Conservation (phyloP, 2,329 filamentous ascomycete species). For the Fusarium pseudonygamai region DNA sequence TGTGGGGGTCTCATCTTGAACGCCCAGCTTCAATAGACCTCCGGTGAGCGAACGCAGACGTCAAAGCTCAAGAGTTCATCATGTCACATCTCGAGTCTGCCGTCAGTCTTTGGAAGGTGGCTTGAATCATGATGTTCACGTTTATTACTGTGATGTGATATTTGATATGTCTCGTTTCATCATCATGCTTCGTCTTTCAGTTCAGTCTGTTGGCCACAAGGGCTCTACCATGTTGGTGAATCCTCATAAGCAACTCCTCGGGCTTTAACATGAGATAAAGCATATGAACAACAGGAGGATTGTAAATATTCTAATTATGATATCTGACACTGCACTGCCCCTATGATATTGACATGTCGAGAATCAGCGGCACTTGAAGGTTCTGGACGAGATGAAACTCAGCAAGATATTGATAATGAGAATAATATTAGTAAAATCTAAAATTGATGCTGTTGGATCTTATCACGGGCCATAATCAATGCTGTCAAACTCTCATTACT, state of each 20-base stretch:
- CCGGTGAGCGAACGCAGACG: background rate
- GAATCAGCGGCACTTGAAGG: background rate
- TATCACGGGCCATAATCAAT: background rate
- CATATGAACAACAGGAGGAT: background rate
- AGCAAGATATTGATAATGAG: background rate
- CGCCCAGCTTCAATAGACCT: slow-evolving; percentile 21
- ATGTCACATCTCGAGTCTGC: background rate
- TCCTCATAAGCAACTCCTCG: background rate
- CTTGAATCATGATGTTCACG: background rate
- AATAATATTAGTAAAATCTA: slow-evolving; percentile 10
- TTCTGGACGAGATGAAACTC: background rate
- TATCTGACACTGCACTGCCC: background rate
- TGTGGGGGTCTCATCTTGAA: slow-evolving; percentile 33
- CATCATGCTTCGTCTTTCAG: background rate
- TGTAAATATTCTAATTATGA: background rate
- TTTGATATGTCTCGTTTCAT: slow-evolving; percentile 11
- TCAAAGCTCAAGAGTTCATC: slow-evolving; percentile 6
- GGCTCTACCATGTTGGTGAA: background rate
- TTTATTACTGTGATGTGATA: slow-evolving; percentile 3
- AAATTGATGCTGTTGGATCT: background rate
- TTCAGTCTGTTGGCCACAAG: background rate
- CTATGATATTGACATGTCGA: slow-evolving; percentile 1
- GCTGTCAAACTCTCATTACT: background rate
- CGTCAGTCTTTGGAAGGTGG: background rate
- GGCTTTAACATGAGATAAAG: background rate